Percentiles rank a stretch among this genome's conserved stretches.
phyloP scores from a whole-genome alignment of 2,329 filamentous ascomycete species.

The Neofusicoccum laricinum region DNA sequence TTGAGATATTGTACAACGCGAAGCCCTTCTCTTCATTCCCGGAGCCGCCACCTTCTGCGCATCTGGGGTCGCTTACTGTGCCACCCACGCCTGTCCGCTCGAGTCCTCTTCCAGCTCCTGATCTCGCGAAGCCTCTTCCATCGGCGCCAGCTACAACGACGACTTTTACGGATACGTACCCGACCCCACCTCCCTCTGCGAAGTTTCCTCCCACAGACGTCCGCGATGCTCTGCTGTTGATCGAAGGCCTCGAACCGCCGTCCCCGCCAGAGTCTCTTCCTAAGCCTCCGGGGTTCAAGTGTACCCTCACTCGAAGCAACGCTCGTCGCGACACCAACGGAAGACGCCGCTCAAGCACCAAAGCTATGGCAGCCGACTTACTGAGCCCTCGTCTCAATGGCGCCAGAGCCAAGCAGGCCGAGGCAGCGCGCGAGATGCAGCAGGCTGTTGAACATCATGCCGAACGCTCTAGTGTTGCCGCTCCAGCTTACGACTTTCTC shows the following conservation, averaged over 20 bases:
- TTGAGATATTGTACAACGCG: not conserved
- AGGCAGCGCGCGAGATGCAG: constrained; percentile 71
- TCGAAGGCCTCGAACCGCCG: not conserved
- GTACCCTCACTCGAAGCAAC: constrained; percentile 9
- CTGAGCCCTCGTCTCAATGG: constrained; percentile 17
- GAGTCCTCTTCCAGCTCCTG: not conserved
- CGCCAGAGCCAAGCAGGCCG: constrained; percentile 59
- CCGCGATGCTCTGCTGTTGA: constrained; percentile 1
- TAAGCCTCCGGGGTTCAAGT: not conserved
- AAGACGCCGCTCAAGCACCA: constrained; percentile 3
- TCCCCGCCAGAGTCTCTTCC: not conserved
- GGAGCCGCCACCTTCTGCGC: not conserved
- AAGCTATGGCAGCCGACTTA: constrained; percentile 1
- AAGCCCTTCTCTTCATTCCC: not conserved
- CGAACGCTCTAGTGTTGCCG: constrained; percentile 56
- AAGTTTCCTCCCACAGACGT: not conserved
- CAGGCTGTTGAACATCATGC: constrained; percentile 61
- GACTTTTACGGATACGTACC: not conserved
- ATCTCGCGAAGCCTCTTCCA: not conserved
- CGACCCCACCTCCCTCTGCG: constrained; percentile 1
- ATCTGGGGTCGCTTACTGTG: not conserved
- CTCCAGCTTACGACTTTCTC: constrained; percentile 65
- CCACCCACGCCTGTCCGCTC: not conserved
- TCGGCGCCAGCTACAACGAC: not conserved
- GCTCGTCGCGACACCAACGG: not conserved